A percentile compares a stretch with the other conserved stretches of the same genome.
Conservation (phyloP, 129 eudicot species). For the Pulicaria dysenterica region DNA sequence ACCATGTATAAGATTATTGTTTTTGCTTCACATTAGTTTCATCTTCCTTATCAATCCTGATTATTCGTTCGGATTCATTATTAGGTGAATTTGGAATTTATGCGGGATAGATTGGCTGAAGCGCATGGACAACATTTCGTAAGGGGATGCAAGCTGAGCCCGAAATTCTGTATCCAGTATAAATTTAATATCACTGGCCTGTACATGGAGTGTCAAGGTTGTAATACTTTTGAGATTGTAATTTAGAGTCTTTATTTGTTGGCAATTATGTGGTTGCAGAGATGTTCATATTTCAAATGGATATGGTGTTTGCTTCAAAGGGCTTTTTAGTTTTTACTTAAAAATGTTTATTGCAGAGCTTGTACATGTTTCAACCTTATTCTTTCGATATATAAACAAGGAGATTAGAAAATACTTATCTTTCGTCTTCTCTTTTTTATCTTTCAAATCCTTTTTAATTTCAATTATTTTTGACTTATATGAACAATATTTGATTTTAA, state of each 20-base stretch:
- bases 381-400: too few relatives aligned
- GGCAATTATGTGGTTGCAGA: constrained; percentile 1
- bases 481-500: too few relatives aligned
- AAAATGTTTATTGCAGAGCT: too few relatives aligned
- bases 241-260: constrained; percentile 34
- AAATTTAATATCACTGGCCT: constrained; percentile 67
- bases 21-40: neutral
- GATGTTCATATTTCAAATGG: neutral
- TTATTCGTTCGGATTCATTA: neutral
- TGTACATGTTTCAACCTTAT: too few relatives aligned
- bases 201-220: constrained; percentile 71
- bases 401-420: too few relatives aligned
- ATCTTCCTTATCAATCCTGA: neutral
- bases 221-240: constrained; percentile 78
- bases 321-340: too few relatives aligned
- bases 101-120: constrained; percentile 68
- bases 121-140: constrained; percentile 83
- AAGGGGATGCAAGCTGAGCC: constrained; percentile 71
- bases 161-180: constrained; percentile 63
- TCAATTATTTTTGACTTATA: too few relatives aligned
- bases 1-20: too few relatives aligned
- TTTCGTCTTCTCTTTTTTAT: too few relatives aligned
- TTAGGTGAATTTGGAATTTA: constrained; percentile 66
- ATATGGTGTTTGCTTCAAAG: too few relatives aligned
- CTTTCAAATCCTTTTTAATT: too few relatives aligned